Base-by-base conservation (phyloP, 2,329 filamentous ascomycete genomes). In the Kalmusia sp. region DNA sequence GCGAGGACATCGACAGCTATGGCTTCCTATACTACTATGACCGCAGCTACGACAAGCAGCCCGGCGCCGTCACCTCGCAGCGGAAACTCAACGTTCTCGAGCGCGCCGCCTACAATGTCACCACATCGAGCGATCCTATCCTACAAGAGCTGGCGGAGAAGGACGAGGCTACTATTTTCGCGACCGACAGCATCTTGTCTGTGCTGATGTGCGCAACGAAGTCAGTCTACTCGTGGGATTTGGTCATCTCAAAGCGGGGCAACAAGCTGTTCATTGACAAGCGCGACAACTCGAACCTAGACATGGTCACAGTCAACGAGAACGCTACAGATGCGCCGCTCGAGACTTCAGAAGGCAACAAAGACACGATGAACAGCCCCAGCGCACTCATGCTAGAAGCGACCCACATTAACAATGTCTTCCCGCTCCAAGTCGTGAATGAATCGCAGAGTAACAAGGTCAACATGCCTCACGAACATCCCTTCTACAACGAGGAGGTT, bases 321-420 rank as follows among this genome's bases (percentile, higher is more conserved):
- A 99, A 99, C 78, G 95, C 95, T 8, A 90, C 90, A 57, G 95
- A 99, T 76, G 92, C 93, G 22, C 95, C 95, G 31, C 84, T 98
- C 48, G 95, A 99, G 76, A 87, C 90, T 24, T 88, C 91, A 52
- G 93, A 98, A 71, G 91, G 91, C 68, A 92, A 91, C 82, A 96
- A 96, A 80, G 95, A 99, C 74, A 82, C 85, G 62, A 89, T 99
- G 79, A 99, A 99, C 85, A 92, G 92, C 71, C 95, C 95, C n/a
- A 80, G 82, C 50, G 92, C 93, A 49, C 87, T 99, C 52, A 93
- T 96, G 70, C 89, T 97, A 77, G 95, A 99, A 80, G 95, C 95
- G 50, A 99, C 95, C 47, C 96, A 97, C 82, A 99, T 99, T 85
- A 99, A 99, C 86, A 95, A 98, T 85, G 96, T 98, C 83, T 99